Conservation (phyloP, 176 grass and related monocot genomes). For the Eragrostis curvula region DNA sequence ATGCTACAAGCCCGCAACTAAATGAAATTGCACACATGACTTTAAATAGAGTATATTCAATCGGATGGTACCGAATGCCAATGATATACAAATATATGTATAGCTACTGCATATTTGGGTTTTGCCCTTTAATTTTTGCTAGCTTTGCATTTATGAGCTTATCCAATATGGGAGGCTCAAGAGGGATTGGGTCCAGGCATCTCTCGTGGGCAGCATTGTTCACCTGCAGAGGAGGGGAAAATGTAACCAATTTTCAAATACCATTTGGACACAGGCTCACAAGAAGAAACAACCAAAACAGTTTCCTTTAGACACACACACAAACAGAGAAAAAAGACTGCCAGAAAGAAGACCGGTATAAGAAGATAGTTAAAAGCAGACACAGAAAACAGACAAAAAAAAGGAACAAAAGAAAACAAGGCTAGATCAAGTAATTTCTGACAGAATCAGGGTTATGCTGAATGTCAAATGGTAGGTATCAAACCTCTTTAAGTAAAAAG, state of each 20-base stretch:
- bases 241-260: constrained; percentile 17
- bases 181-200: constrained; percentile 91
- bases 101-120: constrained; percentile 42
- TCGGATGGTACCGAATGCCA: constrained; percentile 10
- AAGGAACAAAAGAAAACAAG: constrained; percentile 18
- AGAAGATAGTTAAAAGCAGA: constrained; percentile 26
- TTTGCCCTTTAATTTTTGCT: constrained; percentile 77
- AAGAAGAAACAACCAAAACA: neutral
- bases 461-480: constrained; percentile 24
- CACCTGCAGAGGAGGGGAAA: constrained; percentile 62
- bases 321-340: neutral
- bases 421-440: neutral
- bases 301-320: constrained; percentile 15
- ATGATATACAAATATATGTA: neutral
- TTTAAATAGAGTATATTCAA: constrained; percentile 35
- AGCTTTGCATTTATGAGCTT: constrained; percentile 89
- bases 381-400: too few species aligned
- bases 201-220: constrained; percentile 95
- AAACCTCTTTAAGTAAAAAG: constrained; percentile 98
- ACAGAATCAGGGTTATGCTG: neutral
- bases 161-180: constrained; percentile 94
- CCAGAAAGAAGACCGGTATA: neutral
- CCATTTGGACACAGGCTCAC: constrained; percentile 1
- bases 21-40: constrained; percentile 17
- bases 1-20: constrained; percentile 7